Base-by-base conservation (phyloP, 164 flowering plant genomes). In the Malania oleifera region DNA sequence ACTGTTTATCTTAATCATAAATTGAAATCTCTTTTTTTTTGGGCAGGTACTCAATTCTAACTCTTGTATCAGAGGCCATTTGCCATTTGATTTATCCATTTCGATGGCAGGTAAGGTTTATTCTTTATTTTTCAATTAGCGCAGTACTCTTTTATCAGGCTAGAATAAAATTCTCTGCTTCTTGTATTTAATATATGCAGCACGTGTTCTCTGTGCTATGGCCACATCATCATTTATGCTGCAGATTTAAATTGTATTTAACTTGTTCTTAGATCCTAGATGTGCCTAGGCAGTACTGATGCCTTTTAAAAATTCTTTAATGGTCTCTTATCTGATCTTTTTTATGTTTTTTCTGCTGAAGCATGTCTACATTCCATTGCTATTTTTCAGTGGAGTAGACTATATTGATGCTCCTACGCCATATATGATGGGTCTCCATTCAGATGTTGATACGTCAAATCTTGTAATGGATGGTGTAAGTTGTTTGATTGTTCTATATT, bases 281-380 rank as follows among this genome's bases (percentile, higher is more conserved):
- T 57, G 43, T 29, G 18, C 43, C 39, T 38, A 6, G 37, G 43
- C 54, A 50, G 15, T 7, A 47, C 4, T 56, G 46, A 64, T 68
- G 60, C 25, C 43, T 38, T 57, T 5, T 43, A 15, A 44, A 37
- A 47, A 20, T 44, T 31, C 18, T 35, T 49, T 39, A 18, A 20
- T 52, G 8, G 52, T 60, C 22, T 62, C 26, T 44, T 20, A 29
- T 79, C 82, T 82, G 67, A 82, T 26, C 67, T 52, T 61, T 63
- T 74, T 26, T 52, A 48, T 67, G 41, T 80, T 86, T 79, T 61
- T 69, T 78, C 67, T 81, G 56, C 85, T 86, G 87, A 86, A 93
- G 99, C 99, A 93, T 77, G 99, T 93, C 73, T 87, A 90, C 89
- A 93, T 93, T 84, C 99, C 99, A 60, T 83, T 93, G 54, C 89